A percentile compares a stretch with the other conserved stretches of the same genome.
Evolutionary conservation across 345 rosid genomes (phyloP).

Genomic region (Gossypium arboreum): DNA sequence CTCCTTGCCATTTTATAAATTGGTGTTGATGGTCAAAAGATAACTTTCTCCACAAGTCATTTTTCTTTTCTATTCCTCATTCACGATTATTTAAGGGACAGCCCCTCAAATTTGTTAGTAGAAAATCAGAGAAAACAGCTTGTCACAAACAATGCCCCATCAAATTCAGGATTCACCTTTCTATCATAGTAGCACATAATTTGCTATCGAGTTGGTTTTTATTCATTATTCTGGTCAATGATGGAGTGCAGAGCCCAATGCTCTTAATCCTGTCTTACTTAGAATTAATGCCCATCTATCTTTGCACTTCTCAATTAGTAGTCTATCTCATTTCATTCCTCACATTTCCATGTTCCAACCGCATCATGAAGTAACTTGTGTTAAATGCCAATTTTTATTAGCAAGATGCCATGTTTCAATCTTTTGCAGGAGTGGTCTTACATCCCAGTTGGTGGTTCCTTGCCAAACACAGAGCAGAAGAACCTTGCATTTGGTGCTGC

Average conservation of each 20-base stretch:
- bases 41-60: neutral
- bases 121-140: neutral
- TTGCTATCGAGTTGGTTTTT: constrained; percentile 2
- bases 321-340: neutral
- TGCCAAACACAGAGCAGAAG: constrained; percentile 87
- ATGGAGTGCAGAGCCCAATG: neutral
- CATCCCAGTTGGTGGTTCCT: constrained; percentile 96
- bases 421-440: constrained; percentile 89
- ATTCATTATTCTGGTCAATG: constrained; percentile 3
- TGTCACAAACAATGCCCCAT: neutral
- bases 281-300: neutral
- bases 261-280: neutral
- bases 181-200: neutral
- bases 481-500: constrained; percentile 97
- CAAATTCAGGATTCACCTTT: neutral
- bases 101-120: neutral
- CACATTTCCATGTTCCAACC: constrained; percentile 1
- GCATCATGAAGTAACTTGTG: neutral
- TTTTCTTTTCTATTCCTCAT: neutral
- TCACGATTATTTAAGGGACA: neutral
- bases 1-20: constrained; percentile 5
- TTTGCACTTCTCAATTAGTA: neutral
- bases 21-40: neutral
- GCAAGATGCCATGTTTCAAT: neutral
- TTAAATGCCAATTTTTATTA: neutral